phyloP scores from a whole-genome alignment of 2,329 filamentous ascomycete genomes.

The Didymella keratinophila region DNA sequence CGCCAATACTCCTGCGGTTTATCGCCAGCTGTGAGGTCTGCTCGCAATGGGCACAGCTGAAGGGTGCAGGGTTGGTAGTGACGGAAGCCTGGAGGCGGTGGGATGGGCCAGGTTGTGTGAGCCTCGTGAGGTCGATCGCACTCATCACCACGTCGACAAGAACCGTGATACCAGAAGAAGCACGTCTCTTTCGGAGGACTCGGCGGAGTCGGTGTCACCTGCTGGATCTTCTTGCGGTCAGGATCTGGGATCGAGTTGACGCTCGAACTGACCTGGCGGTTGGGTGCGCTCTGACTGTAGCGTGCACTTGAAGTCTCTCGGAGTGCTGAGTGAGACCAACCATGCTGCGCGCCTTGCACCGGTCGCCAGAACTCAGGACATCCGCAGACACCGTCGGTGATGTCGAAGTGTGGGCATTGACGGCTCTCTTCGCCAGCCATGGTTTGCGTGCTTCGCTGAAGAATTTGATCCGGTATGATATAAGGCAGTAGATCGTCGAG shows the following conservation, averaged over 20 bases:
- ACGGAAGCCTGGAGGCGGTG: conserved; percentile 26
- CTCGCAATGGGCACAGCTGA: conserved; percentile 31
- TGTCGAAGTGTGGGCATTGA: conserved; percentile 19
- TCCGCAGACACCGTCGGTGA: conserved; percentile 37
- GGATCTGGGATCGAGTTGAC: conserved; percentile 3
- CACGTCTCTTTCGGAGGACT: conserved; percentile 34
- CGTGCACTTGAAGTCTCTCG: not conserved
- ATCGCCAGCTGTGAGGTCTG: conserved; percentile 18
- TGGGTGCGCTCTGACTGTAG: not conserved
- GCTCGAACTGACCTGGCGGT: not conserved
- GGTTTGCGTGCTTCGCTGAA: not conserved
- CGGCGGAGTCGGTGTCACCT: conserved; percentile 6
- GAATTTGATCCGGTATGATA: not conserved
- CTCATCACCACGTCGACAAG: conserved; percentile 18
- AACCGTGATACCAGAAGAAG: conserved; percentile 41
- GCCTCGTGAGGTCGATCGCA: conserved; percentile 28
- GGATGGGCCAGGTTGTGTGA: conserved; percentile 34
- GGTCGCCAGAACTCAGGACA: conserved; percentile 35
- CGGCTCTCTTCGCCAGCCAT: conserved; percentile 9
- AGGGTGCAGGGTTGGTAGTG: conserved; percentile 29
- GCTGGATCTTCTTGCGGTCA: not conserved
- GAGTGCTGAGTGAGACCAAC: not conserved
- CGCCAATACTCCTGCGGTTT: not conserved
- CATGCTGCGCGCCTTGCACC: not conserved
- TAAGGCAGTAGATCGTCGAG: not conserved